Base-by-base conservation (phyloP, 192 early-diverging fungal species). In the Rhizoclosmatium globosum region DNA sequence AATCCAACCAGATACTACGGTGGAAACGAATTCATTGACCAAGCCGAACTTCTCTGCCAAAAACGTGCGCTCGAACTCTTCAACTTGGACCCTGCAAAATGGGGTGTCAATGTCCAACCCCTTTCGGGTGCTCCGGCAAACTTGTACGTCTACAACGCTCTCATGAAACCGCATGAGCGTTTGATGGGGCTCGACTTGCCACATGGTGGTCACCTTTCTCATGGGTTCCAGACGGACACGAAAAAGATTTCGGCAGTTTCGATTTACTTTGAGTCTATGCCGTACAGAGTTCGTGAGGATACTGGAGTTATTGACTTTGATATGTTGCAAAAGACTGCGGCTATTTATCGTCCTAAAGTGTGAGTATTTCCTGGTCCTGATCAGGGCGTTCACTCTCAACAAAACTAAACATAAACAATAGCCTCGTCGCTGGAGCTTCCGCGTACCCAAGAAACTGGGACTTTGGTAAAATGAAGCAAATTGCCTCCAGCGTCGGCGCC, bases 21-120 rank as follows among this genome's bases (percentile, higher is more conserved):
- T 74, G 98, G 98, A 77, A 99, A 99, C 87, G 95, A 98, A 86
- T 96, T 89, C 79, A 99, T 99, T 77, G 98, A 99, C 87, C 87
- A 91, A 89, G 93, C 96, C 46, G 98, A 99, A 85, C 80, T 79
- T 48, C 89, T 98, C 31, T 99, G 98, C 87, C 97, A 97, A 84
- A 87, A 94, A 82, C 93, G 98, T 60, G 98, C 98, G 19, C 89
- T 99, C n/a, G 95, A 96, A 81, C 91, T 95, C 21, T 99, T 97
- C 82, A 81, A 89, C 56, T 87, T 99, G 76, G 89, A 94, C 82
- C 82, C 87, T 19, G 86, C 85, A 47, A 87, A 95, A 81, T 99
- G 98, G 98, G 98, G 98, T 74, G 97, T 98, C 68, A 99, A 99
- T 78, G 98, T 99, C 53, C 98, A 99, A 84, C 68, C 96, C 21